Conservation (phyloP, 2,329 filamentous ascomycete genomes). For the Pseudocercospora crystallina region DNA sequence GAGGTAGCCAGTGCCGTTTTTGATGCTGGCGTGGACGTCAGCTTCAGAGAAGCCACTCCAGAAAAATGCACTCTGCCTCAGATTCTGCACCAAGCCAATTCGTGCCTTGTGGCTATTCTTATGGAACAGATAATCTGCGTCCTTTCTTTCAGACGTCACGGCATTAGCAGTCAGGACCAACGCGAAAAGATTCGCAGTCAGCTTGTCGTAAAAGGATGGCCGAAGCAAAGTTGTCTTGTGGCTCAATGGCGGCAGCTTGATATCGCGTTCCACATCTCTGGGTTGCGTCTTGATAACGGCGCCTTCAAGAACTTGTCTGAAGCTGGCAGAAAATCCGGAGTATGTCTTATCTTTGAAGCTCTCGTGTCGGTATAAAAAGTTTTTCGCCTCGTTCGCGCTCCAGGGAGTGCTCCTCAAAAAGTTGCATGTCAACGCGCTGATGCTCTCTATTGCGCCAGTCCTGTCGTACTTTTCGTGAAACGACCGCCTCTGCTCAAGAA, state of each 20-base stretch:
- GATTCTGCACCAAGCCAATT: conserved; percentile 69
- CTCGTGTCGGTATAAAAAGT: conserved; percentile 62
- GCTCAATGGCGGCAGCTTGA: conserved; percentile 67
- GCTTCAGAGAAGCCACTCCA: conserved; percentile 70
- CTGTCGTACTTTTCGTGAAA: conserved; percentile 43
- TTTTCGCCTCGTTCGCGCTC: conserved; percentile 63
- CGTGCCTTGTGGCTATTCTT: conserved; percentile 67
- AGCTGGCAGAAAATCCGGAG: conserved; percentile 62
- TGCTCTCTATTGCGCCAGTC: conserved; percentile 56
- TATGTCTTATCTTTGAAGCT: conserved; percentile 53
- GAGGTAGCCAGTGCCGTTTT: conserved; percentile 68
- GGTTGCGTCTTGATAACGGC: conserved; percentile 75
- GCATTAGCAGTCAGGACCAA: conserved; percentile 83
- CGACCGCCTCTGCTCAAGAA: conserved; percentile 41
- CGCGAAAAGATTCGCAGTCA: conserved; percentile 81
- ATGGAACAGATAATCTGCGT: conserved; percentile 88
- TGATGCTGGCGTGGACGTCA: conserved; percentile 64
- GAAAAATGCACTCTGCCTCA: conserved; percentile 83
- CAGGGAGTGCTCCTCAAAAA: conserved; percentile 79
- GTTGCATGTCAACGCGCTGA: conserved; percentile 62
- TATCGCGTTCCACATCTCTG: conserved; percentile 65
- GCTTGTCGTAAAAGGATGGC: conserved; percentile 79
- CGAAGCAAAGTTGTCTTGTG: conserved; percentile 73
- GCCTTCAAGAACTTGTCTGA: conserved; percentile 70
- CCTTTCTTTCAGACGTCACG: conserved; percentile 80